phyloP scores from a whole-genome alignment of 495 filamentous ascomycete species.

The Aspergillus leporis region DNA sequence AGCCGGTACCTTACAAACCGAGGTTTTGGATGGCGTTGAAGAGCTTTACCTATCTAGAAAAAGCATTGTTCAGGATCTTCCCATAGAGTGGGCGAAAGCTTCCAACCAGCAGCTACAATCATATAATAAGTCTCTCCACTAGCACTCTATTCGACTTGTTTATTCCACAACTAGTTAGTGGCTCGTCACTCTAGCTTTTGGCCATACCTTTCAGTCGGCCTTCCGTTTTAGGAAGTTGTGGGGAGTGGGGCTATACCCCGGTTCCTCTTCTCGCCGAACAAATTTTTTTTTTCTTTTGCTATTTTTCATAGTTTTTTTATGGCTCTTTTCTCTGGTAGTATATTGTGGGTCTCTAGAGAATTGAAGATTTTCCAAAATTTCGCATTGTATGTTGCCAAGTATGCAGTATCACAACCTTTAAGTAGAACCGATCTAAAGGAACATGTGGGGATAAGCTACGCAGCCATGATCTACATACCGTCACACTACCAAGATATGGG shows the following conservation, averaged over 20 bases:
- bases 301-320: too few relatives aligned
- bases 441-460: too few relatives aligned
- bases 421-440: too few relatives aligned
- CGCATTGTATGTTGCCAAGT: too few relatives aligned
- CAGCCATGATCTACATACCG: too few relatives aligned
- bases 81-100: not conserved
- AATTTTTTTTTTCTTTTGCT: too few relatives aligned
- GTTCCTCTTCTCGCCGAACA: not conserved
- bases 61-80: not conserved
- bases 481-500: too few relatives aligned
- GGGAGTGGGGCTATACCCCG: constrained; percentile 21
- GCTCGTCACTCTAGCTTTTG: not conserved
- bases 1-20: not conserved
- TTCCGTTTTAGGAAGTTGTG: constrained; percentile 27
- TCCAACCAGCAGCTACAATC: not conserved
- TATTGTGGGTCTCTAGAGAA: too few relatives aligned
- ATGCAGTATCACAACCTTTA: too few relatives aligned
- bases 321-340: too few relatives aligned
- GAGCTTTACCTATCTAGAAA: not conserved
- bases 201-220: constrained; percentile 7
- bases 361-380: too few relatives aligned
- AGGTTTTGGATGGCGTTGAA: not conserved
- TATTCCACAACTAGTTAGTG: not conserved
- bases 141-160: not conserved
- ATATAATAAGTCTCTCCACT: not conserved